Percentiles rank a stretch among this genome's conserved stretches.
phyloP scores from a whole-genome alignment of 2,329 filamentous ascomycete genomes.

The Exutisphaerella laricina region DNA sequence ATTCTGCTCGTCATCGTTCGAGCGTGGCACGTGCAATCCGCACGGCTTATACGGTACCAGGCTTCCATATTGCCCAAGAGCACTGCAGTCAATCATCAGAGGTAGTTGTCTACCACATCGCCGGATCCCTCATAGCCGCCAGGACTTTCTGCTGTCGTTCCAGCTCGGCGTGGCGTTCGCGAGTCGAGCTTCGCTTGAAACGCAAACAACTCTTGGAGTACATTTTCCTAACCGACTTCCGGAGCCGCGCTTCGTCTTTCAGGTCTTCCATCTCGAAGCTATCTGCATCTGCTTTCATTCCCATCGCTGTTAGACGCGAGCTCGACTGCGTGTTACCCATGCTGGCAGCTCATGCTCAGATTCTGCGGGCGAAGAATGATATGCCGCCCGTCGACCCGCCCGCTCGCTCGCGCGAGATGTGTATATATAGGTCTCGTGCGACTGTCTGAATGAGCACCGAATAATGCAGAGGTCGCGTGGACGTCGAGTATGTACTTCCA shows the following conservation, averaged over 20 bases:
- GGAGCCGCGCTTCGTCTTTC: constrained; percentile 1
- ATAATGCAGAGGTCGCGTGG: not conserved
- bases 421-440: not conserved
- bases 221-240: constrained; percentile 2
- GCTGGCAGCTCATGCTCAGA: not conserved
- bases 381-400: not conserved
- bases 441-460: not conserved
- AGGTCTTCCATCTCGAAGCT: constrained; percentile 3
- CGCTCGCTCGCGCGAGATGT: too few relatives aligned
- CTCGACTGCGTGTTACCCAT: not conserved
- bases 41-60: too few relatives aligned
- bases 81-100: too few relatives aligned
- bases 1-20: too few relatives aligned
- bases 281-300: not conserved
- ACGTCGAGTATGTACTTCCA: not conserved
- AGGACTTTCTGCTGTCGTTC: not conserved
- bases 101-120: not conserved
- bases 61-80: too few relatives aligned
- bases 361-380: not conserved
- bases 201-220: constrained; percentile 1
- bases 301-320: not conserved
- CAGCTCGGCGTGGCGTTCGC: not conserved
- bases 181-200: not conserved
- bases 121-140: not conserved
- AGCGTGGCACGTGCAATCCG: too few relatives aligned